Base-by-base conservation (phyloP, 176 grass and related monocot genomes). In the Chloris gayana region DNA sequence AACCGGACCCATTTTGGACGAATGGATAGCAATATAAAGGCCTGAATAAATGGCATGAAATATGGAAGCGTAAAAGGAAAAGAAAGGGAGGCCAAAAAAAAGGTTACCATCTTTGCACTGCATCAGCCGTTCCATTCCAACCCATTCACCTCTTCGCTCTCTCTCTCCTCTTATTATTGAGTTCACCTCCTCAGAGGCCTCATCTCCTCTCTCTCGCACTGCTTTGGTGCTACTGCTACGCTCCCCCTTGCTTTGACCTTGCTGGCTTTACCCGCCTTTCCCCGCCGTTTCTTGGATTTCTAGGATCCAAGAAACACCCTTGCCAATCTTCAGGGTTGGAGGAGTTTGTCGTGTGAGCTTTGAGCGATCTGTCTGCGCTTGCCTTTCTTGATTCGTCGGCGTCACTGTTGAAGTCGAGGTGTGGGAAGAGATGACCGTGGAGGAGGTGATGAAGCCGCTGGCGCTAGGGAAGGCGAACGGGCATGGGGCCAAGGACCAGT, bases 101-200 rank as follows among this genome's bases (percentile, higher is more conserved):
- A 64, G 67, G 26, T 84, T 88, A 42, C 85, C 82, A 89, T 80
- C 77, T 89, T 89, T 85, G 87, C 82, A 81, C 76, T 70, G 33
- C 70, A 70, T 70, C 61, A 75, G 64, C 57, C 3, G 10, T 64
- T 58, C 64, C 62, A 46, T 64, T 58, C 64, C 62, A 46, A 27
- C 13, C 27, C 47, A 34, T 66, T 72, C 56, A 60, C 51, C 69
- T 41, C 56, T 9, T 47, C 9, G 19, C 22, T 14, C 21, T 29
- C 21, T 62, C 9, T 13, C n/a, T 3, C 27, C 15, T 9, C 22
- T 38, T 56, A 56, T 80, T 56, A 69, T 67, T 69, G 76, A 34
- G 31, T 56, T 79, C 64, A 54, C 45, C 38, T 11, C 45, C 38
- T 11, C 49, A 12, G 50, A 19, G 32, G 12, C 15, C 11, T 4